Base-by-base conservation (phyloP, 2,329 filamentous ascomycete genomes). In the Dothideomycetes sp. region DNA sequence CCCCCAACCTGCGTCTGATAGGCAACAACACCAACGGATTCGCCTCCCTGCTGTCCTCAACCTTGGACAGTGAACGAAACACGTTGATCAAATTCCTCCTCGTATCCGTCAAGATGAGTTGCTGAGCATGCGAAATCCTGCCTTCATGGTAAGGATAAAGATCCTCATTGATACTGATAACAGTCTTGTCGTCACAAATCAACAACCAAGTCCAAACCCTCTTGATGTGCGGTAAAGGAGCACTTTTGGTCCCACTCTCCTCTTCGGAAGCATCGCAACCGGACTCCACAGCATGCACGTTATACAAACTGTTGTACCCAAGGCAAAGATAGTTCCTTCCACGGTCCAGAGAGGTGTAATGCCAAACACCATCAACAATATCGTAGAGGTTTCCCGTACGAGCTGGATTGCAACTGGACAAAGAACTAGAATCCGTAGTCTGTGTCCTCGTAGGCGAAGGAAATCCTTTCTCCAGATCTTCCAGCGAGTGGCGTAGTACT, bases 281-380 rank as follows among this genome's bases (percentile, higher is more conserved):
- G 22, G 15, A n/a, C 9, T 44, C 46, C 8, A 43, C 43, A 20
- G 43, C 38, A 46, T 73, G 74, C 45, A 74, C 68, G 61, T 68
- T 82, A 47, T 73, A 74, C 46, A 74, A 68, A 60, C 68, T 82
- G 56, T 85, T 85, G 52, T 80, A 84, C 18, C 82, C 82, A 29
- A 85, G 64, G 50, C 80, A 84, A 1, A 84, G 66, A 77, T 80
- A 84, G 55, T 68, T 70, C 12, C 69, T 62, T 0, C 80, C 82
- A 56, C 80, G 74, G 51, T 87, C 82, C 11, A 84, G 73, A 1
- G 80, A 81, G 11, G 78, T 80, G 57, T 82, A 87, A 55, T 85
- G 82, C 67, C 81, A 81, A n/a, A 84, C 79, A 41, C 80, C 73
- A 47, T 82, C 71, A 5, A 81, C 73, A 29, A 85, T 68, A 20